Base-by-base conservation (phyloP, 495 filamentous ascomycete species). In the Penicillium daleae region DNA sequence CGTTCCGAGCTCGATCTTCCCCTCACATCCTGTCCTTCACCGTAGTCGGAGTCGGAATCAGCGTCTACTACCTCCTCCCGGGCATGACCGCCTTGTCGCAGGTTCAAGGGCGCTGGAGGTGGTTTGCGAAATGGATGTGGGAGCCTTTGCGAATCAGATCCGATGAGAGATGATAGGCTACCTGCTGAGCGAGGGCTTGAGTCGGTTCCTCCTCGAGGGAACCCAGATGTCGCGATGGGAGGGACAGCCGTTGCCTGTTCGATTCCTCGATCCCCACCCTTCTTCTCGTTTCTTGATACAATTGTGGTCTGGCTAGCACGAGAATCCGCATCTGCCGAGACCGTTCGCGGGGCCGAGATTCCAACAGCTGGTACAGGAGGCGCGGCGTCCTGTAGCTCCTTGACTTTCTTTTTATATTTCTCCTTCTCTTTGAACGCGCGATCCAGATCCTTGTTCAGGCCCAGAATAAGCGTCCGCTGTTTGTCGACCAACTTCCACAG, bases 401-500 rank as follows among this genome's bases (percentile, higher is more conserved):
- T 97, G 15, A 96, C 66, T 74, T 93, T 96, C 77, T 92, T 93
- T 61, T 89, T 86, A 73, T 97, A 99, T 61, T 89, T 87, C 49
- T 98, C 95, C 74, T 97, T 98, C 65, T 97, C 95, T 71, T 96
- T 96, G 68, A 97, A 73, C 4, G 94, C 89, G 52, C 90, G 87
- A 74, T 97, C 93, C 26, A 99, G 82, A 70, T 99, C 95, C 74
- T 95, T 96, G 68, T 98, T 97, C 39, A 99, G 80, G 1, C 95
- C 96, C 27, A 97, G 69, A 35, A 99, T 93, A 83, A 99, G 90
- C 0, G 92, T 87, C 51, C 95, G 84, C 75, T 99, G 95, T 75
- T 99, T 98, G 73, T 98, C 93, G 27, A 99, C 93, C 51, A 99
- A 77, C 56, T 91, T 88, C 95, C 95, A 99, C 62, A 99, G 76